Evolutionary conservation across 2,329 filamentous ascomycete genomes (phyloP).

Genomic region (Talaromyces pinophilus): DNA sequence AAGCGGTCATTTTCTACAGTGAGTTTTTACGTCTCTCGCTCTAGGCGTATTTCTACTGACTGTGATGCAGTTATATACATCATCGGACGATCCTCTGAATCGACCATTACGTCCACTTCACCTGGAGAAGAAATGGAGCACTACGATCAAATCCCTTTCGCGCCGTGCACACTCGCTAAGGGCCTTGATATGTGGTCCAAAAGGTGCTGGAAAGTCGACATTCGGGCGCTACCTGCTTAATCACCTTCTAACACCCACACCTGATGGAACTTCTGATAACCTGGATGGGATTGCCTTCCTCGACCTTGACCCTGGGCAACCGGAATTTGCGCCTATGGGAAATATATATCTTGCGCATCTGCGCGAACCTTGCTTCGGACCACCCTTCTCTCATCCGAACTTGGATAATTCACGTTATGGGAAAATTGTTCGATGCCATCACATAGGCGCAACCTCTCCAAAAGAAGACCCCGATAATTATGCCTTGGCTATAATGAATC

Average conservation of each 20-base stretch:
- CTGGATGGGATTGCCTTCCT: conserved; percentile 54
- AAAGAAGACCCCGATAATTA: conserved; percentile 61
- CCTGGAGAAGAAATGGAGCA: conserved; percentile 47
- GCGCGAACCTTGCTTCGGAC: conserved; percentile 54
- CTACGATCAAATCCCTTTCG: conserved; percentile 47
- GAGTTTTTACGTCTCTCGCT: conserved; percentile 25
- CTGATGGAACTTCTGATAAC: conserved; percentile 33
- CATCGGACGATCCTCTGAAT: conserved; percentile 45
- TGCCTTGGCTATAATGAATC: conserved; percentile 53
- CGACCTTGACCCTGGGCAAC: conserved; percentile 61
- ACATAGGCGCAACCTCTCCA: conserved; percentile 55
- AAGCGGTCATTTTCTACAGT: conserved; percentile 46
- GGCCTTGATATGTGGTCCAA: conserved; percentile 57
- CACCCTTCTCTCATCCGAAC: conserved; percentile 56
- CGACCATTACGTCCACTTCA: conserved; percentile 46
- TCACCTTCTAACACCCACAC: conserved; percentile 50
- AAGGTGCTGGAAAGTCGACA: conserved; percentile 62
- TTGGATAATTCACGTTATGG: conserved; percentile 38
- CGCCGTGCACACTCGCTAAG: conserved; percentile 41
- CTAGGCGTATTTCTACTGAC: not conserved
- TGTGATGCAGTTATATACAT: conserved; percentile 40
- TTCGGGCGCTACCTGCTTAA: conserved; percentile 60
- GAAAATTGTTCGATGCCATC: conserved; percentile 53
- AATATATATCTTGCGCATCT: conserved; percentile 60
- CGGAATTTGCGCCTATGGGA: conserved; percentile 61